phyloP scores from a whole-genome alignment of 305 asterid species.

The Fraxinus xanthoxyloides region DNA sequence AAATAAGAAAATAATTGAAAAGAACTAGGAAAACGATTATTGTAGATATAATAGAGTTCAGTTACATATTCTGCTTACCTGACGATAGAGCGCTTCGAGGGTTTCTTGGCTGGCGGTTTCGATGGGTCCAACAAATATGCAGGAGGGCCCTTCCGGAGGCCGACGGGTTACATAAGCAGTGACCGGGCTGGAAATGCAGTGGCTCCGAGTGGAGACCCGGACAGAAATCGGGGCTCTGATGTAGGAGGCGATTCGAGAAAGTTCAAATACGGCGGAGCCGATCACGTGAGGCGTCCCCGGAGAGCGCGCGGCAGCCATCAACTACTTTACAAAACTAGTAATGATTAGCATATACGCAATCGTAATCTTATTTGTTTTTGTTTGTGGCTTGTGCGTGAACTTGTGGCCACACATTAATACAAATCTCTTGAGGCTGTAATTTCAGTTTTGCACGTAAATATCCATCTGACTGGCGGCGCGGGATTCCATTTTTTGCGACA shows the following conservation, averaged over 20 bases:
- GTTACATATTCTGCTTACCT: constrained; percentile 35
- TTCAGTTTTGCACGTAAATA: not conserved
- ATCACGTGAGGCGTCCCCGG: constrained; percentile 51
- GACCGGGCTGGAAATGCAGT: constrained; percentile 32
- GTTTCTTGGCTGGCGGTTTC: constrained; percentile 92
- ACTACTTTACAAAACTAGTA: constrained; percentile 17
- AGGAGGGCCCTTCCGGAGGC: constrained; percentile 71
- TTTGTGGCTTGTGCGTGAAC: not conserved
- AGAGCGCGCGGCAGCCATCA: constrained; percentile 78
- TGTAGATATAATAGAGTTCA: not conserved
- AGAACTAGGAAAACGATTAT: constrained; percentile 7
- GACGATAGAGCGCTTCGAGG: constrained; percentile 84
- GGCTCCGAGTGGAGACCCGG: constrained; percentile 49
- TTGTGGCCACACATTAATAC: constrained; percentile 23
- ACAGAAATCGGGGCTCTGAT: constrained; percentile 46
- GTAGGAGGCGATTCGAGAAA: constrained; percentile 37
- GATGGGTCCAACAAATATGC: constrained; percentile 85
- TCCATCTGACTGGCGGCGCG: not conserved
- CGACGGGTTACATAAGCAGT: constrained; percentile 38
- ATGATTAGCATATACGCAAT: not conserved
- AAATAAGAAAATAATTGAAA: not conserved
- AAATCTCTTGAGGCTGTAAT: not conserved
- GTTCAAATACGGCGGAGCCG: constrained; percentile 47
- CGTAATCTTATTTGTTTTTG: not conserved
- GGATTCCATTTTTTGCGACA: not conserved